Evolutionary conservation across 2,329 filamentous ascomycete genomes (phyloP).

Genomic region (Amesomyces nigricolor): DNA sequence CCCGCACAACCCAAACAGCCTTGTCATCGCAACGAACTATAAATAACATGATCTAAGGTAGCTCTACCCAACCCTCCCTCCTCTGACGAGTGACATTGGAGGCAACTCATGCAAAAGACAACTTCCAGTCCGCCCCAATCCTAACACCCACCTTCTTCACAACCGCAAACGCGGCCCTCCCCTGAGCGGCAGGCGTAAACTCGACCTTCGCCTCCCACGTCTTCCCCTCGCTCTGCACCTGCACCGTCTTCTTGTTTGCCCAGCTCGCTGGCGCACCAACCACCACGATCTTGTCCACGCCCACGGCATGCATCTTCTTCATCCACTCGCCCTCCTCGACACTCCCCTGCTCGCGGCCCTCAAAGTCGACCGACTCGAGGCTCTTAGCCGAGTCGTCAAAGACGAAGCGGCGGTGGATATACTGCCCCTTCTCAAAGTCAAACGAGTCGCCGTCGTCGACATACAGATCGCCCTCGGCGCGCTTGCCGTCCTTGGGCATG

Average conservation of each 20-base stretch:
- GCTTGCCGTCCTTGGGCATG: slow-evolving; percentile 58
- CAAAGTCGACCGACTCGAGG: slow-evolving; percentile 66
- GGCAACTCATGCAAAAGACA: slow-evolving; percentile 32
- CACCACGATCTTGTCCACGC: slow-evolving; percentile 77
- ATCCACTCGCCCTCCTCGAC: slow-evolving; percentile 67
- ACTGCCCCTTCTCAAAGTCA: slow-evolving; percentile 78
- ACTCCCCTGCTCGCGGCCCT: slow-evolving; percentile 47
- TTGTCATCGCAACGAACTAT: background rate
- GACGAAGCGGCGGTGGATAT: slow-evolving; percentile 76
- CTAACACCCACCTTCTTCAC: slow-evolving; percentile 47
- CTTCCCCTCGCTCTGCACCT: slow-evolving; percentile 48
- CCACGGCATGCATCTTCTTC: slow-evolving; percentile 70
- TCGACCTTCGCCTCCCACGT: slow-evolving; percentile 54
- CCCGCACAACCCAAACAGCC: background rate
- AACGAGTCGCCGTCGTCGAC: slow-evolving; percentile 92
- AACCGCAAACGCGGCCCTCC: slow-evolving; percentile 46
- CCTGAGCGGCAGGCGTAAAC: slow-evolving; percentile 47
- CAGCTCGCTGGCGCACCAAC: slow-evolving; percentile 72
- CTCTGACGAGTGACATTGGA: background rate
- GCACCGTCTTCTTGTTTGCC: slow-evolving; percentile 58
- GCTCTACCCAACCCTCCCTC: too few relatives aligned
- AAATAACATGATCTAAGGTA: too few relatives aligned
- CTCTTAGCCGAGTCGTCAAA: slow-evolving; percentile 51
- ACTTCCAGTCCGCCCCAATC: slow-evolving; percentile 51
- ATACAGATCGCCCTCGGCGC: slow-evolving; percentile 74